Percentiles rank a stretch among this genome's conserved stretches.
Conservation (phyloP, 176 grass and related monocot genomes). For the Carex littledalei region DNA sequence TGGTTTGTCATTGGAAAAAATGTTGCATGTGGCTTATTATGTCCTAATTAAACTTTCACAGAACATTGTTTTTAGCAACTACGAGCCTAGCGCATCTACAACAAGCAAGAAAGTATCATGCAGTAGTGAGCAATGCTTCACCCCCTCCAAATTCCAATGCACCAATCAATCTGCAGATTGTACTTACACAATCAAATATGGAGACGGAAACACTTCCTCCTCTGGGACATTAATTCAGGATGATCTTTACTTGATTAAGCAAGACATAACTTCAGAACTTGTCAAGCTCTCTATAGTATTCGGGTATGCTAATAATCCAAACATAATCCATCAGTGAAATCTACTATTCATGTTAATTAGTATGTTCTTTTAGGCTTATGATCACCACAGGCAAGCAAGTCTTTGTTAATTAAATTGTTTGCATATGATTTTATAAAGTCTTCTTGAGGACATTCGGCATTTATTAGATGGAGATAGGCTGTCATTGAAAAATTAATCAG, state of each 20-base stretch:
- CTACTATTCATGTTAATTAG: not conserved
- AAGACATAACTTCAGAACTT: not conserved
- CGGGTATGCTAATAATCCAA: slow-evolving; percentile 32
- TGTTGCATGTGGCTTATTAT: not conserved
- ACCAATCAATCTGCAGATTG: slow-evolving; percentile 41
- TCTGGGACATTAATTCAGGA: slow-evolving; percentile 70
- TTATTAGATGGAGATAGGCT: not conserved
- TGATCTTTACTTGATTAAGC: slow-evolving; percentile 41
- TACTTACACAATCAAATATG: slow-evolving; percentile 44
- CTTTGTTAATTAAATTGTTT: not conserved
- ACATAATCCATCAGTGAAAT: not conserved
- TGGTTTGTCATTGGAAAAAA: not conserved
- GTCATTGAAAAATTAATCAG: not conserved
- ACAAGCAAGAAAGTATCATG: slow-evolving; percentile 68
- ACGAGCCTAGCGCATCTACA: slow-evolving; percentile 45
- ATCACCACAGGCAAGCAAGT: not conserved
- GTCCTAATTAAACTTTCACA: not conserved
- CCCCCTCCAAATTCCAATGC: not conserved
- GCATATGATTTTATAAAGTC: not conserved
- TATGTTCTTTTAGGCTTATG: not conserved
- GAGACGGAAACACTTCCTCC: slow-evolving; percentile 48
- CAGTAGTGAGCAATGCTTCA: slow-evolving; percentile 37
- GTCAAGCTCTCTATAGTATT: slow-evolving; percentile 47
- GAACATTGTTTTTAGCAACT: slow-evolving; percentile 19
- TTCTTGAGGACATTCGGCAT: not conserved